Evolutionary conservation across 2,329 filamentous ascomycete genomes (phyloP), one percentile per base, ranked within the genome.

Genomic region (Claviceps purpurea): DNA sequence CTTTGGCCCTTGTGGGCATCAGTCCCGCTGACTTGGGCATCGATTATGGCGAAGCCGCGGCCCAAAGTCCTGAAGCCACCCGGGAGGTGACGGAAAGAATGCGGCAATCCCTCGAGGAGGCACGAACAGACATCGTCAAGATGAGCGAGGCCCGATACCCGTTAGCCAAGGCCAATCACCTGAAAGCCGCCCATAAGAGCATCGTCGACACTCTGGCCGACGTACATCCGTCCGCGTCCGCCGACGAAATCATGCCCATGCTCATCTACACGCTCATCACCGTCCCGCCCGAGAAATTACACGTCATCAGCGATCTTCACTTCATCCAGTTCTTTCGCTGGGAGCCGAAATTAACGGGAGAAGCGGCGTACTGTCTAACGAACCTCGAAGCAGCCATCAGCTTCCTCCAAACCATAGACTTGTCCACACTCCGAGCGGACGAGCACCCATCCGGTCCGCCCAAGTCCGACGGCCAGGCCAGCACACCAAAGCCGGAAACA

Each of bases 221-320:
- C 59, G 82, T 84, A 54, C 80, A 82, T 56, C 80, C 79, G 18
- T 82, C 90, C 0, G 95, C 93, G 1, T 97, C 93, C 1, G 93
- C 93, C 2, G 93, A 98, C 64, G 93, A 97, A 68, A 94, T 98
- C 51, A 82, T 98, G 65, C 93, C 93, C 0, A 95, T 95, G 67
- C 77, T 98, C 56, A 98, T 98, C 56, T 98, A 95, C 70, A 88
- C 89, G 0, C 78, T 98, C 55, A 94, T 98, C 64, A 96, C 89
- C 2, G 84, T 90, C 45, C 85, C 89, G 0, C 86, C 90, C 0
- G 87, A 93, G 66, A 80, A 84, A 38, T 83, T 97, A 47, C 87
- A 90, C 65, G 85, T 90, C 52, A 89, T 95, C 62, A 97, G 91
- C 72, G 94, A 98, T 65, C 74, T 94, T n/a, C 82, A 86, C 59